Conservation (phyloP, 1,139 yeast species). For the Spathaspora sp. region DNA sequence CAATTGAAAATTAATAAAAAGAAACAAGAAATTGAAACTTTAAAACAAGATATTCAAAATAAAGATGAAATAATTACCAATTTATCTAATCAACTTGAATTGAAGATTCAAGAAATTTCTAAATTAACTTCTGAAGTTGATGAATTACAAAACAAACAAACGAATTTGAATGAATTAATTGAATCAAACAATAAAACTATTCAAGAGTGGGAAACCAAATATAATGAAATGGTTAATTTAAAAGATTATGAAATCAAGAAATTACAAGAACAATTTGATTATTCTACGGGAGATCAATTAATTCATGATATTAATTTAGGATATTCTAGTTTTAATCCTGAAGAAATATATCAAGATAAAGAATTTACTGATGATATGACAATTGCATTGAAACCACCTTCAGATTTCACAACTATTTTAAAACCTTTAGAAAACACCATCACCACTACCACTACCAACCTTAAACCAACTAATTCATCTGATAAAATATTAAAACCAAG, state of each 20-base stretch:
- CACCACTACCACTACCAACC: not conserved
- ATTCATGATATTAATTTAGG: not conserved
- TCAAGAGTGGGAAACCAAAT: constrained; percentile 1
- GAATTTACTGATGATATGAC: constrained; percentile 2
- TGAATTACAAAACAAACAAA: not conserved
- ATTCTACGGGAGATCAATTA: constrained; percentile 1
- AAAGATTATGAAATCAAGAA: constrained; percentile 6
- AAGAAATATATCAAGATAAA: constrained; percentile 7
- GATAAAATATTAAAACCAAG: constrained; percentile 2
- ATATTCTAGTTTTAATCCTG: constrained; percentile 4
- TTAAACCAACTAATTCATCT: not conserved
- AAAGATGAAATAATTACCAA: not conserved
- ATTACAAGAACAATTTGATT: constrained; percentile 4
- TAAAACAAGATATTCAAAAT: not conserved
- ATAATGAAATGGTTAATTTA: not conserved
- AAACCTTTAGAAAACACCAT: not conserved
- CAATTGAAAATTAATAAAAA: not conserved
- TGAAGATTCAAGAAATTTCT: not conserved
- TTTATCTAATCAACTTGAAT: not conserved
- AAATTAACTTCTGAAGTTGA: not conserved
- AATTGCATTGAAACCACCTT: not conserved
- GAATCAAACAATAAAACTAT: not conserved
- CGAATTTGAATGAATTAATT: not conserved
- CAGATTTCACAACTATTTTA: not conserved
- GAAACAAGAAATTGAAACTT: not conserved